These are phyloP conservation scores for Xylaria nigripes DNA, from an alignment of 495 filamentous ascomycete species.

Conservation along the genomic window DNA sequence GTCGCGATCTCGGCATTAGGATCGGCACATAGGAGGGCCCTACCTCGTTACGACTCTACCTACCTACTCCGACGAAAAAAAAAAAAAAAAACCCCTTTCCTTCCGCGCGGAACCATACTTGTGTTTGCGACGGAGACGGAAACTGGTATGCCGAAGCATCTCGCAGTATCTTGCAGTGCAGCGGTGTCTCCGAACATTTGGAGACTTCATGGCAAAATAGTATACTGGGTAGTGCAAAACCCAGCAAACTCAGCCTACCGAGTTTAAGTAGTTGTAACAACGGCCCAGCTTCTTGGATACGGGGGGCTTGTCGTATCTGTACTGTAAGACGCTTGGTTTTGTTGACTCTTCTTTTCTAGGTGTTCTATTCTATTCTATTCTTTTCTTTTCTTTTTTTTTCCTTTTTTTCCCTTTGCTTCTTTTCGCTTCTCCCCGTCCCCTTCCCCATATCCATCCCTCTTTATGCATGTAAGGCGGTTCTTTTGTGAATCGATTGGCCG, in stretches of 20 bases:
- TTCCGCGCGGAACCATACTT: background rate
- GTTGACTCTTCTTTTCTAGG: background rate
- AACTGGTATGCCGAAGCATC: background rate
- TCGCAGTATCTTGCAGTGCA: background rate
- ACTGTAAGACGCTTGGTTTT: background rate
- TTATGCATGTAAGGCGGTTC: background rate
- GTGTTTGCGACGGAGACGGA: background rate
- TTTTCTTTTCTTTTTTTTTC: background rate
- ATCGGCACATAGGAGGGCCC: background rate
- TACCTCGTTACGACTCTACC: background rate
- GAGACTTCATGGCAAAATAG: background rate
- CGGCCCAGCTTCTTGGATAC: constrained; percentile 5
- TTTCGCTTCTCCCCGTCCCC: background rate
- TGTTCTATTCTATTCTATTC: background rate
- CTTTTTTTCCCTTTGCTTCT: background rate
- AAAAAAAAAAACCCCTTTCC: background rate
- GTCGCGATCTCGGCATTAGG: background rate
- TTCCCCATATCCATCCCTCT: background rate
- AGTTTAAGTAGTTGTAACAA: background rate
- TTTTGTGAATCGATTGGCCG: background rate
- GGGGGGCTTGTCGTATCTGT: background rate
- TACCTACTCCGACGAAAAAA: background rate
- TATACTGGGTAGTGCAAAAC: background rate
- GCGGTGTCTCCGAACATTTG: constrained; percentile 7
- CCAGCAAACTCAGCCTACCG: background rate